A percentile compares a stretch with the other conserved stretches of the same genome.
Evolutionary conservation across 306 rosid species (phyloP).

Genomic region (Cicer cuneatum): DNA sequence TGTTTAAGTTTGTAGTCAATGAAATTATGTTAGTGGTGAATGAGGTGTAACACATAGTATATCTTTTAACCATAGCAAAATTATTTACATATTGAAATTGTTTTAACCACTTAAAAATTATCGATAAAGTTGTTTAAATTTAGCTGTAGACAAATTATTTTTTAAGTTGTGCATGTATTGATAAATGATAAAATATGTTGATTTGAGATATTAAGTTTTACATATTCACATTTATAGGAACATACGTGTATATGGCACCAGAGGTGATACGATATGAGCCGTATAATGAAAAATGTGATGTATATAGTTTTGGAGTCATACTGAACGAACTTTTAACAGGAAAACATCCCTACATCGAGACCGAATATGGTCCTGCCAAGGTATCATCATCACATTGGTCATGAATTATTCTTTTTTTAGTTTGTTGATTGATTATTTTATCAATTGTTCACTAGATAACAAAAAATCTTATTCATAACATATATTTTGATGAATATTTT

Average conservation of each 20-base stretch:
- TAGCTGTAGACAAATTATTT: too few species aligned
- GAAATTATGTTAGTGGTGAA: too few species aligned
- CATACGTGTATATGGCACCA: conserved; percentile 80
- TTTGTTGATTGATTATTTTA: neutral
- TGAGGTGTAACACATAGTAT: too few species aligned
- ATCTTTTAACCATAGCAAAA: too few species aligned
- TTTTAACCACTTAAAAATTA: too few species aligned
- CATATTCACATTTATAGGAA: conserved; percentile 49
- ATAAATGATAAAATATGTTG: neutral
- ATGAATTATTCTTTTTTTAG: neutral
- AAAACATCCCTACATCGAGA: conserved; percentile 69
- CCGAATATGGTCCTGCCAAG: conserved; percentile 67
- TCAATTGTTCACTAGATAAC: neutral
- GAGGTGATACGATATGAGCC: conserved; percentile 75
- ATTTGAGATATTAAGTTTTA: neutral
- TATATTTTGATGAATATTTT: neutral
- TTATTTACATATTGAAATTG: too few species aligned
- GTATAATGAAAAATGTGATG: conserved; percentile 76
- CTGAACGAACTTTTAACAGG: conserved; percentile 69
- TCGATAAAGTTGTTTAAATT: too few species aligned
- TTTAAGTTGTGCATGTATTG: neutral
- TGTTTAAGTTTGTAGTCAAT: too few species aligned
- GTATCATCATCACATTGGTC: conserved; percentile 37
- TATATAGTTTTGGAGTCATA: conserved; percentile 72
- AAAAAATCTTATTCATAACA: neutral